These are phyloP conservation scores for Pseudogymnoascus pannorum DNA, from an alignment of 2,329 filamentous ascomycete species.

Conservation along the genomic window DNA sequence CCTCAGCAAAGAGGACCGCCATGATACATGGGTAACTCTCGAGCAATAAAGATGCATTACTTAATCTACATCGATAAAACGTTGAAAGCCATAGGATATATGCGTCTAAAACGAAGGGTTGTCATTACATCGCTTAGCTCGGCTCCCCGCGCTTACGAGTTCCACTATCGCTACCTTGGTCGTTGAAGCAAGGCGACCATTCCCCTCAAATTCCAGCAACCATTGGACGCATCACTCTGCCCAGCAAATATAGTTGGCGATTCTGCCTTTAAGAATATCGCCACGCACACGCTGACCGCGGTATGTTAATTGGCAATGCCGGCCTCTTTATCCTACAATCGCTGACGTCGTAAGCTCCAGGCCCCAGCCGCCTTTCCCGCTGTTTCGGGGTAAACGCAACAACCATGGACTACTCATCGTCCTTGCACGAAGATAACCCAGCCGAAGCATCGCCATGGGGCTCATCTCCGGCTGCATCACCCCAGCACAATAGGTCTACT, in stretches of 20 bases:
- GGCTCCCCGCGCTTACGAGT: constrained; percentile 8
- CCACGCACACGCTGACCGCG: background rate
- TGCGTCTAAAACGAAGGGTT: background rate
- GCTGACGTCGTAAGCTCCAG: constrained; percentile 7
- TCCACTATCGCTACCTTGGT: constrained; percentile 7
- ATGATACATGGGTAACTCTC: background rate
- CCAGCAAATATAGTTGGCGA: background rate
- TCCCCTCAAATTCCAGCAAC: background rate
- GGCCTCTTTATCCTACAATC: background rate
- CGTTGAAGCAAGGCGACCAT: background rate
- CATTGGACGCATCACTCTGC: background rate
- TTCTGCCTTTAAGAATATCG: background rate
- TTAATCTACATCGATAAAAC: constrained; percentile 2
- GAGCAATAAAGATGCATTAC: constrained; percentile 8
- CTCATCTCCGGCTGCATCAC: constrained; percentile 26
- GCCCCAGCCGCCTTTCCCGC: constrained; percentile 1
- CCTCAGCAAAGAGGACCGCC: background rate
- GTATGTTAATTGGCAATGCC: background rate
- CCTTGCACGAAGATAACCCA: constrained; percentile 50
- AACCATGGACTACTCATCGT: constrained; percentile 59
- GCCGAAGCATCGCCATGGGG: constrained; percentile 56
- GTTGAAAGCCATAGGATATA: background rate
- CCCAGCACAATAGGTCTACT: constrained; percentile 23
- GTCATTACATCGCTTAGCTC: constrained; percentile 6
- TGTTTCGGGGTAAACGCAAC: constrained; percentile 3